phyloP scores from a whole-genome alignment of 768 basidiomycete genomes.

The Psilocybe cyanescens region DNA sequence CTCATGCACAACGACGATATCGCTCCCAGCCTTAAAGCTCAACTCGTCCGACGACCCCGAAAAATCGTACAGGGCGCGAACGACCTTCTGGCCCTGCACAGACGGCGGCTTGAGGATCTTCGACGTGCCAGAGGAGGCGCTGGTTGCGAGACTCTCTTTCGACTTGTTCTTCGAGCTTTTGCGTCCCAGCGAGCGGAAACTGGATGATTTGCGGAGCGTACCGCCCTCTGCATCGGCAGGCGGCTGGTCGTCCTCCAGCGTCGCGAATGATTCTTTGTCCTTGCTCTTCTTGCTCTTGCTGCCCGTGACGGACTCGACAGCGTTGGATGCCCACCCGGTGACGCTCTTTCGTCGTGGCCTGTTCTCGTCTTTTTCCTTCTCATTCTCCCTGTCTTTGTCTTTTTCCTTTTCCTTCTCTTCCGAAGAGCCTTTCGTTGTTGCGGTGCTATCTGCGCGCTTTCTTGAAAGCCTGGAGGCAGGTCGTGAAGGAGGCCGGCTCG shows the following conservation, averaged over 20 bases:
- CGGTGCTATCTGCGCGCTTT: conserved; percentile 64
- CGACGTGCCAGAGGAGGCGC: conserved; percentile 4
- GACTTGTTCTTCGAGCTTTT: conserved; percentile 38
- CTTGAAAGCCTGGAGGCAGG: conserved; percentile 63
- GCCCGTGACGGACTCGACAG: conserved; percentile 63
- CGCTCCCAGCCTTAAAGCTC: conserved; percentile 71
- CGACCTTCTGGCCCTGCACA: conserved; percentile 53
- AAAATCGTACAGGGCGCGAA: conserved; percentile 79
- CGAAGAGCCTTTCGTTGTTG: conserved; percentile 26
- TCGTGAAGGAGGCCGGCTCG: conserved; percentile 51
- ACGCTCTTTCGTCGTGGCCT: conserved; percentile 50
- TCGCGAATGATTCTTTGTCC: conserved; percentile 60
- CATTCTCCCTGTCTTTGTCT: conserved; percentile 43
- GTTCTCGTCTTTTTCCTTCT: conserved; percentile 29
- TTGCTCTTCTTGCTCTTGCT: conserved; percentile 59
- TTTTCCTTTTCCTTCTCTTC: conserved; percentile 17
- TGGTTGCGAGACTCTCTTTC: conserved; percentile 29
- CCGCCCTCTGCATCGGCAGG: conserved; percentile 23
- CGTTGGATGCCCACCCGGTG: conserved; percentile 70
- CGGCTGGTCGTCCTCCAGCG: conserved; percentile 52
- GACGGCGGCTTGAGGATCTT: conserved; percentile 55
- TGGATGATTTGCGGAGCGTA: conserved; percentile 25
- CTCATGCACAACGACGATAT: conserved; percentile 77
- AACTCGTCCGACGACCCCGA: conserved; percentile 78
- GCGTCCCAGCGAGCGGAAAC: conserved; percentile 30